A percentile compares a stretch with the other conserved stretches of the same genome.
These are phyloP conservation scores for Crithidia mellificae DNA, from an alignment of 208 protist genomes.

Conservation along the genomic window DNA sequence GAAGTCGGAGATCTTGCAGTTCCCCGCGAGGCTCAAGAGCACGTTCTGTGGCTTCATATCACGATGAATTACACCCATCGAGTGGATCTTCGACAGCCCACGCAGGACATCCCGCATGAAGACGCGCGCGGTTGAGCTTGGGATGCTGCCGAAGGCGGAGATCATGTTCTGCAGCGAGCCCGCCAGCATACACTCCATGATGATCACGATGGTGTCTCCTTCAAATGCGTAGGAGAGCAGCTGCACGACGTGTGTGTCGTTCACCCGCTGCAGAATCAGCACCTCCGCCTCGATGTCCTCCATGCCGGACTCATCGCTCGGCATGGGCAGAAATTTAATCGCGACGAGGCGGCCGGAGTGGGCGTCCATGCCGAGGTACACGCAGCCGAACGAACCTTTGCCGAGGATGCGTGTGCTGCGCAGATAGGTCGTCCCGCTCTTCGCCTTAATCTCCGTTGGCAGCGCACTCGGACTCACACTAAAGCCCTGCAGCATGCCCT, in stretches of 20 bases:
- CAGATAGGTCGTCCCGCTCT: conserved; percentile 75
- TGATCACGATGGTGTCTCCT: conserved; percentile 68
- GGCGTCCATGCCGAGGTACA: conserved; percentile 87
- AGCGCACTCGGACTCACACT: conserved; percentile 17
- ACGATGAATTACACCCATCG: conserved; percentile 80
- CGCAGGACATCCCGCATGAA: conserved; percentile 86
- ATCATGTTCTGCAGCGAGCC: conserved; percentile 85
- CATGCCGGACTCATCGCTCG: conserved; percentile 61
- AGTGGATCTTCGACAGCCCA: conserved; percentile 85
- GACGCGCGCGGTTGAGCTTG: conserved; percentile 55
- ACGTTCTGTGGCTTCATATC: conserved; percentile 94
- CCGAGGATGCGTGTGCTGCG: conserved; percentile 82
- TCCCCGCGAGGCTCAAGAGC: conserved; percentile 72
- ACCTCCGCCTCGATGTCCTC: conserved; percentile 79
- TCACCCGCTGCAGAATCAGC: conserved; percentile 79
- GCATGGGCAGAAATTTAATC: conserved; percentile 85
- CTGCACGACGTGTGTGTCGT: conserved; percentile 85
- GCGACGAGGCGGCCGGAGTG: conserved; percentile 79
- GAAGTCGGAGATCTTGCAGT: conserved; percentile 93
- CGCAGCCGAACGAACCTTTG: conserved; percentile 83
- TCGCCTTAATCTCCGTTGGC: conserved; percentile 66
- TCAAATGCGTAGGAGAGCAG: conserved; percentile 85
- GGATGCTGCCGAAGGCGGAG: conserved; percentile 68
- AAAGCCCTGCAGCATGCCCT: conserved; percentile 13
- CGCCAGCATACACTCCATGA: conserved; percentile 93